A percentile compares a stretch with the other conserved stretches of the same genome.
Evolutionary conservation across 495 filamentous ascomycete genomes (phyloP).

Genomic region (Trichoderma asperelloides): DNA sequence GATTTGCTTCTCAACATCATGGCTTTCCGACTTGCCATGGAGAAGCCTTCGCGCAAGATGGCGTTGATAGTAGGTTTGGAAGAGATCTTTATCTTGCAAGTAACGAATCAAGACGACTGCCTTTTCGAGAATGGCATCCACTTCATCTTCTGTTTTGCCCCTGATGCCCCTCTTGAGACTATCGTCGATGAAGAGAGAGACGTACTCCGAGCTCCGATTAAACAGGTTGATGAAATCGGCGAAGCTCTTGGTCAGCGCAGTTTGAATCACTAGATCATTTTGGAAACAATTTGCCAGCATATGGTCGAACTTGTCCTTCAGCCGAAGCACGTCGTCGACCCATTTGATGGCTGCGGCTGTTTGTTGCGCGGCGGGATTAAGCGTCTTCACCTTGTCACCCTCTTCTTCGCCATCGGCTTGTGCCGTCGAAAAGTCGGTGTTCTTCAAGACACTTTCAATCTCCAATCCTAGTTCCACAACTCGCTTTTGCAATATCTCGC

Average conservation of each 20-base stretch:
- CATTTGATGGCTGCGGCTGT: conserved; percentile 84
- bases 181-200: conserved; percentile 95
- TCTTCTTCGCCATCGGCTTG: conserved; percentile 32
- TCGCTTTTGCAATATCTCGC: conserved; percentile 58
- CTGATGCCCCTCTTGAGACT: conserved; percentile 91
- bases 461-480: conserved; percentile 72
- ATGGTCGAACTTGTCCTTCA: conserved; percentile 85
- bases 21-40: conserved; percentile 76
- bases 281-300: conserved; percentile 63
- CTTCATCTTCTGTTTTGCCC: conserved; percentile 81
- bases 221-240: conserved; percentile 87
- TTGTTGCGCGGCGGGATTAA: conserved; percentile 39
- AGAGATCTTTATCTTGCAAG: conserved; percentile 85
- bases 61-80: conserved; percentile 97
- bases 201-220: conserved; percentile 71
- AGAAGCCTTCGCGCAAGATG: conserved; percentile 81
- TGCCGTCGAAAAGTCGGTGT: conserved; percentile 34
- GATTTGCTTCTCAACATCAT: conserved; percentile 90
- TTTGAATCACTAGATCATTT: conserved; percentile 69
- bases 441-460: conserved; percentile 61
- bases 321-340: conserved; percentile 79
- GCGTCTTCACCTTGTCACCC: conserved; percentile 35
- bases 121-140: conserved; percentile 83
- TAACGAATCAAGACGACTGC: conserved; percentile 82
- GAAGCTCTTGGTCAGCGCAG: conserved; percentile 74